These are phyloP conservation scores for Fusarium secorum DNA, from an alignment of 2,329 filamentous ascomycete species.

Conservation along the genomic window DNA sequence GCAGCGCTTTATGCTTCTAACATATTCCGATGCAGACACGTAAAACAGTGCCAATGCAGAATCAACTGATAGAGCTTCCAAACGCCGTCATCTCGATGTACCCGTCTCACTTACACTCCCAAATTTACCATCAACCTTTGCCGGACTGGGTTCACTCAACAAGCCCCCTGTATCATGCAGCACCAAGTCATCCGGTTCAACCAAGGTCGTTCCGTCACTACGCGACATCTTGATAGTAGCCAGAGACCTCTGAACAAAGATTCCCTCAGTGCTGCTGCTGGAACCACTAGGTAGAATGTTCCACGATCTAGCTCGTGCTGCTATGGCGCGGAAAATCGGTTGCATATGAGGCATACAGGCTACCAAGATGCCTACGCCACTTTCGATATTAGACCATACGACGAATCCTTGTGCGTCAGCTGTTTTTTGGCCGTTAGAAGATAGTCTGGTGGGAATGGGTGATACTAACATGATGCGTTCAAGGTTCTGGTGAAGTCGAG, in stretches of 20 bases:
- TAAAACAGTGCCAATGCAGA: rapidly evolving
- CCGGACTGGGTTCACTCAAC: background rate
- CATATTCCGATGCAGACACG: rapidly evolving
- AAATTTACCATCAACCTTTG: rapidly evolving
- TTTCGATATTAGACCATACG: slow-evolving; percentile 4
- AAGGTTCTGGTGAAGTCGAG: background rate
- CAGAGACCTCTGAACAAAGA: background rate
- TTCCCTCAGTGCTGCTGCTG: background rate
- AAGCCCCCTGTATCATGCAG: background rate
- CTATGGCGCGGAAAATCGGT: background rate
- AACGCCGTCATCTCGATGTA: background rate
- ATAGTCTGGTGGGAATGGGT: rapidly evolving
- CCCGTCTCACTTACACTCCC: background rate
- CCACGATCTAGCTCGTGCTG: background rate
- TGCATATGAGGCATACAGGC: slow-evolving; percentile 1
- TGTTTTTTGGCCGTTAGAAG: background rate
- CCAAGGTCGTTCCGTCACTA: background rate
- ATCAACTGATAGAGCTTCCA: rapidly evolving
- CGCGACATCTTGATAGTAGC: background rate
- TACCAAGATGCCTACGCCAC: background rate
- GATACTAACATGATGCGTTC: background rate
- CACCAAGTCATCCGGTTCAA: background rate
- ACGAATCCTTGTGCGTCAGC: background rate
- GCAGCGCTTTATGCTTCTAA: background rate
- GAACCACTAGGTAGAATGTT: background rate